phyloP scores from a whole-genome alignment of 805 yeast genomes.

The Starmerella powellii region DNA sequence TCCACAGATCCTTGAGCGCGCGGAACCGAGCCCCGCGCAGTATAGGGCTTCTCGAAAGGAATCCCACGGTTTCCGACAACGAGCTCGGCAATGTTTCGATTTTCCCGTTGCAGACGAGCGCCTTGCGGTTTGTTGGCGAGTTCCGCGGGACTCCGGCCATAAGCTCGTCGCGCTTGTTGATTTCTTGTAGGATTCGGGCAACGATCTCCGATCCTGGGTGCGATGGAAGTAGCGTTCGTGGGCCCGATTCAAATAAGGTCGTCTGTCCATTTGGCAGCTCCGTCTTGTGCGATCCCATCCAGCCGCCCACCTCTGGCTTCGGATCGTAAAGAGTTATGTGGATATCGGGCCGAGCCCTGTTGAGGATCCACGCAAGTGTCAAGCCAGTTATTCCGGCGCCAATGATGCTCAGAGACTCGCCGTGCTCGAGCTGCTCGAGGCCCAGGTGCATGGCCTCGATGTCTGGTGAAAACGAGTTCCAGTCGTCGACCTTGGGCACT shows the following conservation, averaged over 20 bases:
- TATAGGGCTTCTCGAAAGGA: constrained; percentile 25
- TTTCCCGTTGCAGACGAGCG: constrained; percentile 35
- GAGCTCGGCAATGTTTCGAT: constrained; percentile 27
- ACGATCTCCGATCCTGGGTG: constrained; percentile 48
- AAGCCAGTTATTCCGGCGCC: constrained; percentile 90
- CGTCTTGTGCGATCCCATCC: constrained; percentile 35
- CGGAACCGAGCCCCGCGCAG: constrained; percentile 46
- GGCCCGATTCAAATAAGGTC: constrained; percentile 61
- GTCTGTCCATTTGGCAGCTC: constrained; percentile 12
- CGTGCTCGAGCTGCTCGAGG: constrained; percentile 26
- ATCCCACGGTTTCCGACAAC: constrained; percentile 14
- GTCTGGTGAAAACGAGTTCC: constrained; percentile 26
- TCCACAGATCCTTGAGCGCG: constrained; percentile 30
- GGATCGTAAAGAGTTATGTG: constrained; percentile 52
- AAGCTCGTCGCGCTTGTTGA: constrained; percentile 37
- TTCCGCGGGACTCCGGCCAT: constrained; percentile 46
- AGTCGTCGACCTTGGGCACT: constrained; percentile 9
- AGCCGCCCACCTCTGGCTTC: constrained; percentile 56
- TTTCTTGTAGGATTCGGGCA: constrained; percentile 27
- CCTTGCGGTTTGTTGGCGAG: constrained; percentile 62
- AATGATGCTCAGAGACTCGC: constrained; percentile 47
- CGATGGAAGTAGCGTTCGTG: constrained; percentile 75
- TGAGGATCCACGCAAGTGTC: constrained; percentile 36
- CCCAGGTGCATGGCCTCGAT: constrained; percentile 24
- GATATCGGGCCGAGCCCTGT: constrained; percentile 65